A percentile compares a stretch with the other conserved stretches of the same genome.
phyloP scores from a whole-genome alignment of 2,329 filamentous ascomycete genomes.

The Alternaria longipes region DNA sequence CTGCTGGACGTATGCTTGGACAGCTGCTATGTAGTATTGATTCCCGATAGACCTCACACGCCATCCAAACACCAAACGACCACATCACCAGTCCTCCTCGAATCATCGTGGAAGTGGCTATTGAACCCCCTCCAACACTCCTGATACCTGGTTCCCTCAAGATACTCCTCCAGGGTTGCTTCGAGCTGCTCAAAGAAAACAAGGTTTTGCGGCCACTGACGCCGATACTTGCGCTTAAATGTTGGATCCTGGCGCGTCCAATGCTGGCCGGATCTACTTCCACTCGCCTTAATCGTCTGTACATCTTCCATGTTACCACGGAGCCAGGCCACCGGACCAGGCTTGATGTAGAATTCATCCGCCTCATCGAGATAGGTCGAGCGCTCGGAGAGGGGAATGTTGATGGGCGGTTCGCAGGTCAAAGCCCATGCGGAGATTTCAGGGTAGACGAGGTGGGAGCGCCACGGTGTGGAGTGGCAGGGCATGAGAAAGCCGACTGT shows the following conservation, averaged over 20 bases:
- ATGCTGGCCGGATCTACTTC: slow-evolving; percentile 34
- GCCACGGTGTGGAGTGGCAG: slow-evolving; percentile 96
- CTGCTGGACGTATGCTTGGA: background rate
- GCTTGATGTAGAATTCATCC: slow-evolving; percentile 83
- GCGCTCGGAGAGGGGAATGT: slow-evolving; percentile 70
- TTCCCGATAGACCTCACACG: background rate
- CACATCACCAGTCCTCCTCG: slow-evolving; percentile 68
- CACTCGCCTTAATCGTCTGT: slow-evolving; percentile 29
- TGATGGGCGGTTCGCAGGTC: slow-evolving; percentile 87
- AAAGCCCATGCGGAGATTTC: slow-evolving; percentile 81
- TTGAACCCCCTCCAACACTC: slow-evolving; percentile 70
- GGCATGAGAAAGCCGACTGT: slow-evolving; percentile 86
- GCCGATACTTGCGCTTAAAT: slow-evolving; percentile 26
- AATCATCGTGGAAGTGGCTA: slow-evolving; percentile 70
- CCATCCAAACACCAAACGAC: slow-evolving; percentile 64
- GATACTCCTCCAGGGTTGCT: slow-evolving; percentile 54
- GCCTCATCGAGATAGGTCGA: slow-evolving; percentile 84
- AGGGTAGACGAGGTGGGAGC: slow-evolving; percentile 82
- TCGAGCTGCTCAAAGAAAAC: slow-evolving; percentile 68
- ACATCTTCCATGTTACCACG: slow-evolving; percentile 52
- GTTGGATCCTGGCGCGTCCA: slow-evolving; percentile 36
- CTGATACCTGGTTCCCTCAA: slow-evolving; percentile 60
- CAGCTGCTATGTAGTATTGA: background rate
- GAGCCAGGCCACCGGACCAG: slow-evolving; percentile 56
- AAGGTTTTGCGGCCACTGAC: slow-evolving; percentile 57